Evolutionary conservation across 352 stramenopile genomes (phyloP).

Genomic region (Globisporangium sylvaticum): DNA sequence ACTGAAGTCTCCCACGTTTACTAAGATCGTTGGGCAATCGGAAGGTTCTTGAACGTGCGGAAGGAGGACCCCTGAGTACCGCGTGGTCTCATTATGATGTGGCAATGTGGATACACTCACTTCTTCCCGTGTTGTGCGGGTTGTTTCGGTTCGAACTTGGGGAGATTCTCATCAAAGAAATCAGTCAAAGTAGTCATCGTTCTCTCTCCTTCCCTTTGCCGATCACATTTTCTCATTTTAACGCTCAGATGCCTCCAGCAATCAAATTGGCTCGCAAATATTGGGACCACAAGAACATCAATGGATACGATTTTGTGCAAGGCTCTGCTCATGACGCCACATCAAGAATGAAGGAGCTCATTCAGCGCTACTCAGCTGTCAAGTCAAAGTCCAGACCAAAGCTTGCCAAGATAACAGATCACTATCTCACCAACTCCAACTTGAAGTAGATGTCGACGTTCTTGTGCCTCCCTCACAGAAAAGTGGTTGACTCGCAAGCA

Average conservation of each 20-base stretch:
- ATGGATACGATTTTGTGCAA: background rate
- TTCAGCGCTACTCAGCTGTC: background rate
- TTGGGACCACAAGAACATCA: background rate
- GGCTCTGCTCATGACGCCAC: background rate
- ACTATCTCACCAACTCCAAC: background rate
- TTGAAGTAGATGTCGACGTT: background rate
- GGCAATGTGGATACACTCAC: too few relatives aligned
- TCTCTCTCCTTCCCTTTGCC: constrained; percentile 11
- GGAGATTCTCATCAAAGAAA: too few relatives aligned
- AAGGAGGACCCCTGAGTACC: too few relatives aligned
- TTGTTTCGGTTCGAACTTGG: too few relatives aligned
- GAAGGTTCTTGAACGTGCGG: too few relatives aligned
- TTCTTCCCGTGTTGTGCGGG: too few relatives aligned
- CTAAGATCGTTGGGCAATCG: too few relatives aligned
- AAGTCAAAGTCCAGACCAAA: background rate
- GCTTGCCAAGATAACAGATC: background rate
- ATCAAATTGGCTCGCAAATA: too few relatives aligned
- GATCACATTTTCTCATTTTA: background rate
- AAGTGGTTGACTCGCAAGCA: background rate
- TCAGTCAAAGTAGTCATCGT: too few relatives aligned
- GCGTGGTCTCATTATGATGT: too few relatives aligned
- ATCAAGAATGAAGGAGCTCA: background rate
- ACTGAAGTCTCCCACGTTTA: too few relatives aligned
- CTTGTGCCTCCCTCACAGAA: background rate
- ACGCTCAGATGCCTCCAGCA: too few relatives aligned